These are phyloP conservation scores for Irineochytrium annulatum DNA, from an alignment of 192 early-diverging fungal species.

Conservation along the genomic window DNA sequence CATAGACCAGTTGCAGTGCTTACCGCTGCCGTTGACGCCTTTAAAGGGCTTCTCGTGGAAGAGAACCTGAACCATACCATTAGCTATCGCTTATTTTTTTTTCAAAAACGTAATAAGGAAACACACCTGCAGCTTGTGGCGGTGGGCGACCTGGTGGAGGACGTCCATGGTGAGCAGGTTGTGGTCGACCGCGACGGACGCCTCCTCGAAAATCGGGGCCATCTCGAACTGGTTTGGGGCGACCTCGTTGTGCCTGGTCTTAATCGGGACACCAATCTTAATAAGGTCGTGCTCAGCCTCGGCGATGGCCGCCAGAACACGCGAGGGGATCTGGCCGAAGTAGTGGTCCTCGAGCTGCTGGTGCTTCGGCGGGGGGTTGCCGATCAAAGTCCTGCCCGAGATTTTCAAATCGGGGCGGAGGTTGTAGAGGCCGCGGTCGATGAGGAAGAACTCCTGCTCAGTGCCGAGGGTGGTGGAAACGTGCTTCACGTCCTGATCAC, in stretches of 20 bases:
- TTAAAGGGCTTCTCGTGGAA: conserved; percentile 99
- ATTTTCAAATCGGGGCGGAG: conserved; percentile 96
- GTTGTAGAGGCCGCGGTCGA: conserved; percentile 91
- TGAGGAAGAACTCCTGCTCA: conserved; percentile 99
- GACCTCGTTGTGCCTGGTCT: conserved; percentile 99
- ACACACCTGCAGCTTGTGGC: conserved; percentile 86
- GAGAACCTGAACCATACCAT: conserved; percentile 43
- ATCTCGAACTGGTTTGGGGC: conserved; percentile 98
- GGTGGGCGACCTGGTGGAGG: conserved; percentile 94
- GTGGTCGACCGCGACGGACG: conserved; percentile 94
- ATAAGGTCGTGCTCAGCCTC: conserved; percentile 93
- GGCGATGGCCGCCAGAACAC: conserved; percentile 85
- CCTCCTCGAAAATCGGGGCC: conserved; percentile 98
- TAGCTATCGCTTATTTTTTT: too few relatives aligned
- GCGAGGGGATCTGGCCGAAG: conserved; percentile 94
- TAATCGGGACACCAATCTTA: conserved; percentile 93
- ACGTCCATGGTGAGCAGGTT: conserved; percentile 98
- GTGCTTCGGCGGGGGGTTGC: conserved; percentile 91
- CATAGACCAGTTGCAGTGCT: conserved; percentile 99
- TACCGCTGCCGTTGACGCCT: conserved; percentile 97
- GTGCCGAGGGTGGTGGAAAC: conserved; percentile 92
- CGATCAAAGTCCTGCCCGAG: conserved; percentile 89
- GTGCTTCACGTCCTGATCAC: conserved; percentile 70
- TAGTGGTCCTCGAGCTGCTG: conserved; percentile 99
- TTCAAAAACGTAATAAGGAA: not conserved